Conservation (phyloP, 345 rosid species). For the Streptanthus diversifolius region DNA sequence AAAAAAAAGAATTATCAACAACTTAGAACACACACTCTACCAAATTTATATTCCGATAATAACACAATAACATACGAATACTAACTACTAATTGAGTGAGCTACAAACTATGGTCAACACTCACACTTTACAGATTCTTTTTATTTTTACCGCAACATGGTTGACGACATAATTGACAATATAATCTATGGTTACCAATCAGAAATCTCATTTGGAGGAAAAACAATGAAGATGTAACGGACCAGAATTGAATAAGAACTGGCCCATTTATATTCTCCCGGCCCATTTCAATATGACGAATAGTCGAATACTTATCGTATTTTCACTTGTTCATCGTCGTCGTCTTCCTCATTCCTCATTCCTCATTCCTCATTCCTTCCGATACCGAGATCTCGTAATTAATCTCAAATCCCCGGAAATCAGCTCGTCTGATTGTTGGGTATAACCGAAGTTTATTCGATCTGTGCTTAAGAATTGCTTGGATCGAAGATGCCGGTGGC, state of each 20-base stretch:
- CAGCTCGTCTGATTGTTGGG: background rate
- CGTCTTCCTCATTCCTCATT: slow-evolving; percentile 2
- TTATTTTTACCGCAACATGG: too few relatives aligned
- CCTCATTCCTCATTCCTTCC: slow-evolving; percentile 8
- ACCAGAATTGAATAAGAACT: background rate
- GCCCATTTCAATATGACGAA: slow-evolving; percentile 1
- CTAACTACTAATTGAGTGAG: too few relatives aligned
- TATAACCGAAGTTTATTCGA: background rate
- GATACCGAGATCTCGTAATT: slow-evolving; percentile 22
- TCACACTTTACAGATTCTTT: too few relatives aligned
- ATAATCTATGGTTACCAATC: too few relatives aligned
- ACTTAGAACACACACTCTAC: too few relatives aligned
- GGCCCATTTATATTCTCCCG: background rate
- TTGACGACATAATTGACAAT: too few relatives aligned
- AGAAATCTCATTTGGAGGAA: too few relatives aligned
- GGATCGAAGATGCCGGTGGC: slow-evolving; percentile 95
- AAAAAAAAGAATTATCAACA: too few relatives aligned
- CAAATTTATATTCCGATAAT: too few relatives aligned
- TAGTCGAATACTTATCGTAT: background rate
- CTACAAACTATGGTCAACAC: too few relatives aligned
- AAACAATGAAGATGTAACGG: too few relatives aligned
- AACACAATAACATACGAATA: too few relatives aligned
- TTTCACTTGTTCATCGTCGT: slow-evolving; percentile 24
- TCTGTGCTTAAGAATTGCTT: slow-evolving; percentile 15
- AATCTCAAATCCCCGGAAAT: background rate